These are phyloP conservation scores for Lophiotrema nucula DNA, from an alignment of 495 filamentous ascomycete species.

Conservation along the genomic window DNA sequence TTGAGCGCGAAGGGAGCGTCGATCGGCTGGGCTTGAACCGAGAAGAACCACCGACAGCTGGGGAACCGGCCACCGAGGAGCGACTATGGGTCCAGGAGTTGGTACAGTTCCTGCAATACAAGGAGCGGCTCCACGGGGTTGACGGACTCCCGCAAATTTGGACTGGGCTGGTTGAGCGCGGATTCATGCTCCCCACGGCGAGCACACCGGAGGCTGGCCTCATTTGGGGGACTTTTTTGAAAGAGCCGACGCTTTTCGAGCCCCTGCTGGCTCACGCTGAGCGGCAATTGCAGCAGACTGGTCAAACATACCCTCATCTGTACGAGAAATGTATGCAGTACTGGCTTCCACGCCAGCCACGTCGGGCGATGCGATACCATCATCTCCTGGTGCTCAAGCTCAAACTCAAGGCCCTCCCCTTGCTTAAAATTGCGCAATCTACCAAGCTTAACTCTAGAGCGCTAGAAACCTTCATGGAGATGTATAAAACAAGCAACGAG, in stretches of 20 bases:
- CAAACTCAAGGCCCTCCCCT: constrained; percentile 32
- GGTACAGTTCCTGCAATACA: constrained; percentile 62
- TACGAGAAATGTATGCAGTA: constrained; percentile 53
- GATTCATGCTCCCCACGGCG: constrained; percentile 49
- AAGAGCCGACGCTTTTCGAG: constrained; percentile 49
- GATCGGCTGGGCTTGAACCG: too few species aligned
- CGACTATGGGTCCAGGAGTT: constrained; percentile 55
- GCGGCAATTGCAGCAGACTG: constrained; percentile 48
- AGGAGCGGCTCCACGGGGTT: constrained; percentile 59
- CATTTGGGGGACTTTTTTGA: constrained; percentile 58
- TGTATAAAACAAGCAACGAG: constrained; percentile 44
- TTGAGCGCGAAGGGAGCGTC: constrained; percentile 55
- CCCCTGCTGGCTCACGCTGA: constrained; percentile 57
- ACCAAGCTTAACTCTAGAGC: constrained; percentile 41
- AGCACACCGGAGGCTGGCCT: constrained; percentile 49
- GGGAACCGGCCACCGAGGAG: not conserved
- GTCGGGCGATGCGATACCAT: constrained; percentile 34
- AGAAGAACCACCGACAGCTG: not conserved
- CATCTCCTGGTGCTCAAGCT: constrained; percentile 14
- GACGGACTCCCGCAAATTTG: constrained; percentile 62
- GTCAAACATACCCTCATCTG: constrained; percentile 47
- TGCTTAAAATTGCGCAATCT: constrained; percentile 32
- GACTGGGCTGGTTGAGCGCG: constrained; percentile 54
- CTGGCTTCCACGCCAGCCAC: constrained; percentile 51
- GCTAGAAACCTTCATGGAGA: constrained; percentile 51